Conservation (phyloP, 2,329 filamentous ascomycete species). For the Aspergillus ochraceus region DNA sequence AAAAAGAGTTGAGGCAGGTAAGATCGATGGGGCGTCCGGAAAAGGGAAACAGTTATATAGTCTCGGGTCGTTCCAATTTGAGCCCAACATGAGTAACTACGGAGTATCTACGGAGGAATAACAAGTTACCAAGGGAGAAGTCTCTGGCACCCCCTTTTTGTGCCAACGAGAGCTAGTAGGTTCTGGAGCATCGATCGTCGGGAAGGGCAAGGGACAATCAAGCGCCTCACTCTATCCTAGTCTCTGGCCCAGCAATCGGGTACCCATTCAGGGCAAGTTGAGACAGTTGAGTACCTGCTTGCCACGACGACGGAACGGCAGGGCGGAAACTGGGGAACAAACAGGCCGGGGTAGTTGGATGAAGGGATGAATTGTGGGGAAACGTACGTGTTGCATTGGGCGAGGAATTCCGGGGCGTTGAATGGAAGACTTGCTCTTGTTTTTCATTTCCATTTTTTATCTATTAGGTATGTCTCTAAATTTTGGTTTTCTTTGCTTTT, state of each 20-base stretch:
- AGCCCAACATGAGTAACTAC: too few relatives aligned
- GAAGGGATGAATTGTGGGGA: not conserved
- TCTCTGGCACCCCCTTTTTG: constrained; percentile 1
- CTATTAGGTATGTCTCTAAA: too few relatives aligned
- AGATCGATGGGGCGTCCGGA: too few relatives aligned
- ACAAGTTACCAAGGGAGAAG: not conserved
- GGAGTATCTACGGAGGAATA: too few relatives aligned
- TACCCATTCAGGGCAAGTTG: not conserved
- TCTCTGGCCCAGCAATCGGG: constrained; percentile 5
- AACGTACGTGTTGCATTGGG: too few relatives aligned
- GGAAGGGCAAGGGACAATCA: not conserved
- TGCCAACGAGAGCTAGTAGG: not conserved
- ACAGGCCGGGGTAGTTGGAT: not conserved
- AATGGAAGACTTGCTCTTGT: too few relatives aligned
- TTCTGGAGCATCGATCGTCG: not conserved
- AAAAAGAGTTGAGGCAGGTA: too few relatives aligned
- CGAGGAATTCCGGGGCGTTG: too few relatives aligned
- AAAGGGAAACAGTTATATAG: too few relatives aligned
- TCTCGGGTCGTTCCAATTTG: too few relatives aligned
- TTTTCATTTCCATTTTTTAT: too few relatives aligned
- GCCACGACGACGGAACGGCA: constrained; percentile 19
- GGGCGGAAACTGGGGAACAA: constrained; percentile 13
- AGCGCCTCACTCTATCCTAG: constrained; percentile 2
- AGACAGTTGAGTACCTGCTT: constrained; percentile 9
- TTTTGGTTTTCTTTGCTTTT: too few relatives aligned